Evolutionary conservation across 306 rosid species (phyloP).

Genomic region (Quercus parvula): DNA sequence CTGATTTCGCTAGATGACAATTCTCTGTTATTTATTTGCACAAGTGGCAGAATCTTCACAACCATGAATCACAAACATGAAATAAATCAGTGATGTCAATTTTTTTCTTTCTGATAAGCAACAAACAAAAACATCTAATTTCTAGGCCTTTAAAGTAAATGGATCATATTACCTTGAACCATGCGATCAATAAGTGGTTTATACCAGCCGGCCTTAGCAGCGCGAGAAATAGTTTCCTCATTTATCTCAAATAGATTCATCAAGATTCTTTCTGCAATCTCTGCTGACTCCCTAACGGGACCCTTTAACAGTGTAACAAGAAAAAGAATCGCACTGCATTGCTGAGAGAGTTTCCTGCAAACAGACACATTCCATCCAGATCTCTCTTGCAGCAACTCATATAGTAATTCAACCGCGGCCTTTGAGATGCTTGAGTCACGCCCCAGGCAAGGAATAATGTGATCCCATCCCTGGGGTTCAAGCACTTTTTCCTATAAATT

Average conservation of each 20-base stretch:
- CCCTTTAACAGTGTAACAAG: conserved; percentile 59
- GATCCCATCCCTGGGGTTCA: conserved; percentile 66
- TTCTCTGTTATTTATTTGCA: background rate
- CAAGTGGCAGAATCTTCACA: background rate
- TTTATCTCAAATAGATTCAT: conserved; percentile 56
- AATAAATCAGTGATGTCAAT: background rate
- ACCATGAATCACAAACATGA: background rate
- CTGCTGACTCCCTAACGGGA: conserved; percentile 45
- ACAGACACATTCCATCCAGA: conserved; percentile 61
- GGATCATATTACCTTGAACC: conserved; percentile 46
- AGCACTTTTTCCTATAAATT: conserved; percentile 51
- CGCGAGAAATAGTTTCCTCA: conserved; percentile 44
- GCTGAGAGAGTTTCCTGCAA: conserved; percentile 60
- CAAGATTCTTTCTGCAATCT: conserved; percentile 61
- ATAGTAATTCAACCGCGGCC: conserved; percentile 60
- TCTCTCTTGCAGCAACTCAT: conserved; percentile 61
- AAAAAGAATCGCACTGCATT: conserved; percentile 41
- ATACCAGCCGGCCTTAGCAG: conserved; percentile 75
- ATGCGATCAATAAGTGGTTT: conserved; percentile 63
- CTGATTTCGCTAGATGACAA: background rate
- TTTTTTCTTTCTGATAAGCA: background rate
- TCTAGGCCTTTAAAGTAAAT: conserved; percentile 1
- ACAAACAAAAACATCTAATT: background rate
- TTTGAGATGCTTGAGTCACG: conserved; percentile 50
- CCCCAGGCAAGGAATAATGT: conserved; percentile 53